Evolutionary conservation across 257 asterid species (phyloP).

Genomic region (Cynanchum wilfordii): DNA sequence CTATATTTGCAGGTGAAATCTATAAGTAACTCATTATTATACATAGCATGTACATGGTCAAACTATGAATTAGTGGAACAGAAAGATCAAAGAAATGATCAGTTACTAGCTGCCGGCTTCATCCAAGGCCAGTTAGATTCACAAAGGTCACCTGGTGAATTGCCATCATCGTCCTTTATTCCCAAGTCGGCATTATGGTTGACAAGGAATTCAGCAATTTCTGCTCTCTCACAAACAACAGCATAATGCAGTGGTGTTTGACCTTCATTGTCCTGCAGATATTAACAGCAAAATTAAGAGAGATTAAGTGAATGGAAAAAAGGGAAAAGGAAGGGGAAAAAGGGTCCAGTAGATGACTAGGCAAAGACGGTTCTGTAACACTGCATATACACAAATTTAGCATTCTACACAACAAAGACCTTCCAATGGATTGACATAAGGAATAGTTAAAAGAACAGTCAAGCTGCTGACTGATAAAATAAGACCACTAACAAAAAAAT

Average conservation of each 20-base stretch:
- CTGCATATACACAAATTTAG: not conserved
- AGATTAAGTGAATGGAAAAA: not conserved
- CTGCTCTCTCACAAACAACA: constrained; percentile 78
- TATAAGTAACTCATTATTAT: not conserved
- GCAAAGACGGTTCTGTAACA: not conserved
- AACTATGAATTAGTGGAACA: constrained; percentile 21
- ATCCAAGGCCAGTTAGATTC: constrained; percentile 70
- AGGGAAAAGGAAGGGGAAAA: not conserved
- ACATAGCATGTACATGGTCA: constrained; percentile 36
- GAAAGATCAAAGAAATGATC: constrained; percentile 5
- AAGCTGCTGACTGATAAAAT: not conserved
- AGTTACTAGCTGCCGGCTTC: constrained; percentile 33
- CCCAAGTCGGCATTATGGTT: constrained; percentile 66
- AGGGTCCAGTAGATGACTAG: not conserved
- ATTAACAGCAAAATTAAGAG: constrained; percentile 2
- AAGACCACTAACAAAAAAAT: not conserved
- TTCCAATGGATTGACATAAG: not conserved
- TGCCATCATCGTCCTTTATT: constrained; percentile 68
- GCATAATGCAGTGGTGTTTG: constrained; percentile 94
- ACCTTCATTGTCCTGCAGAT: constrained; percentile 78
- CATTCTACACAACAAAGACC: not conserved
- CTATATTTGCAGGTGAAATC: not conserved
- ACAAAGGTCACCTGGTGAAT: constrained; percentile 66
- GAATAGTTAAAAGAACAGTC: not conserved
- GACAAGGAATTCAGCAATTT: constrained; percentile 74